Evolutionary conservation across 352 stramenopile species (phyloP).

Genomic region (Thalassiosira mediterranea): DNA sequence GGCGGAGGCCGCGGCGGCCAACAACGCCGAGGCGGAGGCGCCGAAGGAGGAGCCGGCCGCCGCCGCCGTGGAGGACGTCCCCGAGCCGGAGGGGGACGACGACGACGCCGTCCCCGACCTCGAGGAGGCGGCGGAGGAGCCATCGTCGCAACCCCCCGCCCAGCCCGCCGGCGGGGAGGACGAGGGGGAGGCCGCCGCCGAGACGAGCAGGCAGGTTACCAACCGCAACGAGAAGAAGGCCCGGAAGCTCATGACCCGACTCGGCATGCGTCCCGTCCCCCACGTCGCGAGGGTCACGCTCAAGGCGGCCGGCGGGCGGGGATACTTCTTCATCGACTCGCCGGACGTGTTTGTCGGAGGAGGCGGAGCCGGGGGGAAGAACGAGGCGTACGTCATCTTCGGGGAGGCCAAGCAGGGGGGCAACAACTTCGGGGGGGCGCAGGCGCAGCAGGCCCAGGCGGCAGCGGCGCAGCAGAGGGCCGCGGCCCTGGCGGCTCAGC

Average conservation of each 20-base stretch:
- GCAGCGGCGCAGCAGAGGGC: constrained; percentile 88
- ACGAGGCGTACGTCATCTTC: constrained; percentile 95
- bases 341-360: constrained; percentile 97
- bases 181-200: constrained; percentile 70
- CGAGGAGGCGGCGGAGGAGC: constrained; percentile 23
- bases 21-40: constrained; percentile 12
- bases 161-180: constrained; percentile 8
- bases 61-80: constrained; percentile 50
- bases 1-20: not conserved
- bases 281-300: constrained; percentile 96
- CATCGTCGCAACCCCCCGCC: too few relatives aligned
- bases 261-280: constrained; percentile 94
- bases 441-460: constrained; percentile 59
- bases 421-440: constrained; percentile 33
- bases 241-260: constrained; percentile 98
- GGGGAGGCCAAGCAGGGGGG: constrained; percentile 98
- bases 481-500: constrained; percentile 12
- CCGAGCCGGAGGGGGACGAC: constrained; percentile 35
- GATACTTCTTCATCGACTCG: constrained; percentile 95
- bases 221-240: constrained; percentile 99
- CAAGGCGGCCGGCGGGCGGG: constrained; percentile 92
- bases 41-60: not conserved
- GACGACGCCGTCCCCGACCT: constrained; percentile 59
- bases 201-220: constrained; percentile 66
- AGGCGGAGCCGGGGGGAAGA: constrained; percentile 50